Evolutionary conservation across 179 eudicot genomes (phyloP).

Genomic region (Corrigiola litoralis): DNA sequence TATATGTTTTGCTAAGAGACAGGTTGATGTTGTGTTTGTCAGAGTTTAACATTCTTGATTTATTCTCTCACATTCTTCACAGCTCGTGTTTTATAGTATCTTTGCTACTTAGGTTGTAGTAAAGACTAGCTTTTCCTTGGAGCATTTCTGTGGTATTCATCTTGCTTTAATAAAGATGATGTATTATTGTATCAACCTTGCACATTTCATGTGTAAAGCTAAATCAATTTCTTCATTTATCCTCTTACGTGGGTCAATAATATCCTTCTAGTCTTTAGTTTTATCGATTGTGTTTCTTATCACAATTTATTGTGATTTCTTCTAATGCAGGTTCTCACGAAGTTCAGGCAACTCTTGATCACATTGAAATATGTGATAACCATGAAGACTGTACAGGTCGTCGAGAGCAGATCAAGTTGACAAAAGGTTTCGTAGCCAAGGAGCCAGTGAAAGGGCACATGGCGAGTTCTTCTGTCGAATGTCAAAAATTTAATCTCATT

Average conservation of each 20-base stretch:
- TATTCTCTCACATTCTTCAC: too few relatives aligned
- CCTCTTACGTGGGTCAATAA: not conserved
- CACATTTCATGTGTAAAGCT: too few relatives aligned
- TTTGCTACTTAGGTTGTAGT: too few relatives aligned
- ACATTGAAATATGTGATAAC: constrained; percentile 53
- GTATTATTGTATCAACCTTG: not conserved
- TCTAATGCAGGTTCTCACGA: constrained; percentile 66
- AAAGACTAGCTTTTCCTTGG: not conserved
- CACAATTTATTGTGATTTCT: not conserved
- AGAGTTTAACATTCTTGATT: too few relatives aligned
- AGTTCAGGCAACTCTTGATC: constrained; percentile 47
- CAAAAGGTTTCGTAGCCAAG: constrained; percentile 96
- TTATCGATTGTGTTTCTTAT: not conserved
- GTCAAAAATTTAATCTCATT: constrained; percentile 4
- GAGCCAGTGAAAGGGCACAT: constrained; percentile 95
- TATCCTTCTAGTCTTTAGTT: not conserved
- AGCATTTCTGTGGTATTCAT: not conserved
- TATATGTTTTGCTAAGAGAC: too few relatives aligned
- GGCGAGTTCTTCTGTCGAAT: constrained; percentile 51
- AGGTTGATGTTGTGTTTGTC: too few relatives aligned
- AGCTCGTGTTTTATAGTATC: too few relatives aligned
- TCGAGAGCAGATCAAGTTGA: constrained; percentile 67
- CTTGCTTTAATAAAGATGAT: not conserved
- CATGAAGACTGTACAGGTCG: constrained; percentile 70
- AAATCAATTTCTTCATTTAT: not conserved